phyloP scores from a whole-genome alignment of 495 filamentous ascomycete genomes.

The Polyplosphaeria fusca region DNA sequence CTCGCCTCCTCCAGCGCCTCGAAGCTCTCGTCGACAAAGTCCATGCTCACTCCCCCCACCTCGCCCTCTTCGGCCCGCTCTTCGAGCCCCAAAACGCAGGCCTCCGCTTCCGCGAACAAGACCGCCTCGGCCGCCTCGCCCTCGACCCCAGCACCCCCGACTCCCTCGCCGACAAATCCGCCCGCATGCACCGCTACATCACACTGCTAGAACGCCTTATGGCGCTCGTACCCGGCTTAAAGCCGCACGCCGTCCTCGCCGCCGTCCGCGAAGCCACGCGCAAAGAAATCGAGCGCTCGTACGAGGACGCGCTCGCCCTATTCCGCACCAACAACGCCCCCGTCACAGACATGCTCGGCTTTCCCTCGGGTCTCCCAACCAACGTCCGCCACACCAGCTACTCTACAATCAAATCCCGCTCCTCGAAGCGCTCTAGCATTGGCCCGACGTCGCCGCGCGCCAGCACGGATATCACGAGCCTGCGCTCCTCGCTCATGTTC shows the following conservation, averaged over 20 bases:
- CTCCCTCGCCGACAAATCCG: slow-evolving; percentile 8
- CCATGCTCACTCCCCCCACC: slow-evolving; percentile 11
- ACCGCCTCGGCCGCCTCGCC: slow-evolving; percentile 11
- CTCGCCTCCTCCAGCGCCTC: slow-evolving; percentile 24
- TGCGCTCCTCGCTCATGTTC: slow-evolving; percentile 1
- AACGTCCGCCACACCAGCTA: too few relatives aligned
- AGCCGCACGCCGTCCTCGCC: slow-evolving; percentile 6
- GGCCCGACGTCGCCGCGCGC: neutral
- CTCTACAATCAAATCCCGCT: too few relatives aligned
- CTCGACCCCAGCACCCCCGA: neutral
- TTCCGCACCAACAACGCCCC: neutral
- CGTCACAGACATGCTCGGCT: neutral
- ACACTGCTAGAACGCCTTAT: slow-evolving; percentile 25
- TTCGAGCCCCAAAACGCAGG: slow-evolving; percentile 9
- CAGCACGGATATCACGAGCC: neutral
- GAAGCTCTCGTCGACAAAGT: slow-evolving; percentile 26
- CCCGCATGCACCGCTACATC: slow-evolving; percentile 13
- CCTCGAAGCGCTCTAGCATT: slow-evolving; percentile 6
- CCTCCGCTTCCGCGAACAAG: slow-evolving; percentile 12
- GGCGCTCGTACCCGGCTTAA: slow-evolving; percentile 7
- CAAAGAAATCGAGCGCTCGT: slow-evolving; percentile 8
- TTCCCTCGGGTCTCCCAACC: neutral
- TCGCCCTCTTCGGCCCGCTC: slow-evolving; percentile 21
- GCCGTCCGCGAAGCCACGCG: slow-evolving; percentile 9
- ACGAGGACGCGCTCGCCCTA: slow-evolving; percentile 9